Evolutionary conservation across 1,139 yeast genomes (phyloP), one percentile per base, ranked within the genome.

Genomic region (Kluyveromyces sp.): DNA sequence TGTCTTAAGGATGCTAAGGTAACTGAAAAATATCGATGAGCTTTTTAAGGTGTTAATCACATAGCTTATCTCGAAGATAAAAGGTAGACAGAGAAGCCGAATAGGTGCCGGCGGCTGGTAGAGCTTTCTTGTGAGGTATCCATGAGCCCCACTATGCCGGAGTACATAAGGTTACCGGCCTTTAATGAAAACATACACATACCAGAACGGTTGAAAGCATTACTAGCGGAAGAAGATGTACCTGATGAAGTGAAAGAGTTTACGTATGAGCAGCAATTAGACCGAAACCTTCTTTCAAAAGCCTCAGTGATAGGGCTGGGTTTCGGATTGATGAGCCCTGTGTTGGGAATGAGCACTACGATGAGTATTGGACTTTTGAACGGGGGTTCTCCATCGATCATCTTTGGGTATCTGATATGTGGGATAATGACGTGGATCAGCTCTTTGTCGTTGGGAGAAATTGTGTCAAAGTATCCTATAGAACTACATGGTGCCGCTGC

Each of bases 401-500:
- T 83, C 37, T 77, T 80, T 61, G 92, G 92, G 0, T 83, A 86
- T 78, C 52, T 80, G 1, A 63, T 78, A 2, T 83, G 81, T 36
- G 78, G 82, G 3, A 53, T 81, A 19, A 77, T 80, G 52, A 75
- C 84, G 1, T 55, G 80, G 40, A 68, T 79, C 52, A 81, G 83
- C 42, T 80, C 84, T 2, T 61, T 81, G 22, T 80, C 87, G 30
- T 63, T 83, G 32, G 78, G 86, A 49, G 92, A 83, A 57, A 79
- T 83, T 49, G 75, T 81, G 1, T 78, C 86, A 3, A 83, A 81
- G 54, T 83, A 78, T 52, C 92, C 92, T 0, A 77, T 83, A 25
- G 83, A 86, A 15, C 80, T 83, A 1, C 84, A 83, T 57, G 89
- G 83, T 49, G 82, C 82, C 61, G 78, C 86, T 55, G 84, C 86